These are phyloP conservation scores for Jacaranda mimosifolia DNA, from an alignment of 257 asterid genomes.

Conservation along the genomic window DNA sequence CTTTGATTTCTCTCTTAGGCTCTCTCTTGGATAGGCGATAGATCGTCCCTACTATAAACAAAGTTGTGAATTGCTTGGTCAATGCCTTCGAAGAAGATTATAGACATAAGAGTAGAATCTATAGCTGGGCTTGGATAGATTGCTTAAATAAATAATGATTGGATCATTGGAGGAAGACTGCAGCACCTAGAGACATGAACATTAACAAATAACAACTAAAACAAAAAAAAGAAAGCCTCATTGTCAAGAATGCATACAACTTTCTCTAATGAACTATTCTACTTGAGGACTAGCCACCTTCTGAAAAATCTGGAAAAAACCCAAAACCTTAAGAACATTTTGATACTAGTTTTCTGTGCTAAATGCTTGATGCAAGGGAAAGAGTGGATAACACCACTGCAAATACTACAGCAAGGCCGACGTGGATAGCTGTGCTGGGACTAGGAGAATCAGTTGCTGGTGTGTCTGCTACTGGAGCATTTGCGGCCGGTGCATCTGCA, in stretches of 20 bases:
- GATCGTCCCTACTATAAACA: neutral
- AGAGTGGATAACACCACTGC: slow-evolving; percentile 34
- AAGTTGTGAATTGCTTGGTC: neutral
- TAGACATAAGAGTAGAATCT: neutral
- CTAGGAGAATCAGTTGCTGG: neutral
- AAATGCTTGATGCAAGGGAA: slow-evolving; percentile 38
- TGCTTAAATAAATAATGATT: neutral
- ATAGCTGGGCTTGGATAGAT: neutral
- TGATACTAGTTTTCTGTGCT: slow-evolving; percentile 19
- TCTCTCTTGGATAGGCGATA: neutral
- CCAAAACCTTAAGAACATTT: slow-evolving; percentile 19
- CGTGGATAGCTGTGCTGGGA: slow-evolving; percentile 30
- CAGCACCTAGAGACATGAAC: too few relatives aligned
- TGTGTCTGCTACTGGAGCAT: slow-evolving; percentile 19
- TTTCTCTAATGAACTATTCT: slow-evolving; percentile 28
- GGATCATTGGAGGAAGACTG: neutral
- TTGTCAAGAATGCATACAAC: slow-evolving; percentile 11
- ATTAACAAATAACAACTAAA: too few relatives aligned
- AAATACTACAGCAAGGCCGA: slow-evolving; percentile 20
- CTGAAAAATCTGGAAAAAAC: slow-evolving; percentile 13
- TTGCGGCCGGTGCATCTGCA: slow-evolving; percentile 33
- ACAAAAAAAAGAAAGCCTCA: neutral
- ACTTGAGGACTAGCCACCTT: slow-evolving; percentile 35
- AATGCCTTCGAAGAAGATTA: neutral
- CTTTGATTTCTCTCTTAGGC: neutral